These are phyloP conservation scores for Septoria petroselini DNA, from an alignment of 2,329 filamentous ascomycete genomes.

Conservation along the genomic window DNA sequence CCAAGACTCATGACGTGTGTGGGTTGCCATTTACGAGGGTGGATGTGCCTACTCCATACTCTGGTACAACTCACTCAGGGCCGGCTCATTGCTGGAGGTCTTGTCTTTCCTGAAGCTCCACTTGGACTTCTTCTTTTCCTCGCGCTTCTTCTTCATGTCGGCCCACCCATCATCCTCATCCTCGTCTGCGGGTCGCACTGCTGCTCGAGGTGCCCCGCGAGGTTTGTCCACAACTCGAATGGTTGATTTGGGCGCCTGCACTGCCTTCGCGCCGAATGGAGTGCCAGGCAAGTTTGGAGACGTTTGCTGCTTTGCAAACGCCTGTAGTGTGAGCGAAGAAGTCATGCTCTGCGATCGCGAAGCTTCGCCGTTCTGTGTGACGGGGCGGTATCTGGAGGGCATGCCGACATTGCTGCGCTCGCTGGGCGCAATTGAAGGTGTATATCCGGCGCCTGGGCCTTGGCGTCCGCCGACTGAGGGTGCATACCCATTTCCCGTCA, in stretches of 20 bases:
- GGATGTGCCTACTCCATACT: constrained; percentile 27
- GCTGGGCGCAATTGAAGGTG: constrained; percentile 88
- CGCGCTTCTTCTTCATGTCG: constrained; percentile 36
- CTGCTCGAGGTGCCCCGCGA: constrained; percentile 35
- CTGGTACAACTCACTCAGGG: constrained; percentile 33
- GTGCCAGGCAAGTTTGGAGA: constrained; percentile 24
- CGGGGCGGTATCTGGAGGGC: constrained; percentile 84
- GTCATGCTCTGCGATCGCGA: constrained; percentile 43
- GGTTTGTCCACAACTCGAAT: constrained; percentile 40
- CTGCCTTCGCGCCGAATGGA: constrained; percentile 20
- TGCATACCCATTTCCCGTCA: constrained; percentile 27
- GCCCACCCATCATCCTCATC: constrained; percentile 41
- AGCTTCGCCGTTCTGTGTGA: constrained; percentile 50
- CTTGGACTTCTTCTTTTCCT: constrained; percentile 36
- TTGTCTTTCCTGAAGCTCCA: constrained; percentile 31
- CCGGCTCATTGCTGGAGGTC: constrained; percentile 24
- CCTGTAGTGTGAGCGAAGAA: constrained; percentile 33
- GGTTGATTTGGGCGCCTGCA: constrained; percentile 31
- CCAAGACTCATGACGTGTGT: neutral
- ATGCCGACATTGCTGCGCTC: constrained; percentile 92
- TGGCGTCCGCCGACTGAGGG: constrained; percentile 40
- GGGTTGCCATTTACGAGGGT: neutral
- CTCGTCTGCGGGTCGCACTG: constrained; percentile 23
- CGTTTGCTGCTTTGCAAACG: constrained; percentile 30
- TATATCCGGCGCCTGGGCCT: constrained; percentile 58